Base-by-base conservation (phyloP, 305 asterid species). In the Fraxinus albicans region DNA sequence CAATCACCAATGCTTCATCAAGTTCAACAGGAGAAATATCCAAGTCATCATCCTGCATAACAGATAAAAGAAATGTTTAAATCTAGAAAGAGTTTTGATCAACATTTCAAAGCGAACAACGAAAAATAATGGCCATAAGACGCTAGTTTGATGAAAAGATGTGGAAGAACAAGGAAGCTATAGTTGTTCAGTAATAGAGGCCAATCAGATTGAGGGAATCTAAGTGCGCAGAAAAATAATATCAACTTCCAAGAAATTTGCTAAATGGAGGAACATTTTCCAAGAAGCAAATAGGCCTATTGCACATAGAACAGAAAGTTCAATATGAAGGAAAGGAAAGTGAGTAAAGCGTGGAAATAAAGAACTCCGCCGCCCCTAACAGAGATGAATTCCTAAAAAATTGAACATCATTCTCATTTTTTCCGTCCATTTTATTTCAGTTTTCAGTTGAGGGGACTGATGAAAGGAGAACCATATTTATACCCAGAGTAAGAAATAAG, bases 1-100 rank as follows among this genome's bases (percentile, higher is more conserved):
- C 99, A 87, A 97, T 97, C 87, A 97, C 97, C 93, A 94, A 89
- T 73, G 98, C 94, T 77, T 94, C 99, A 72, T 95, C 98, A 83
- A 94, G 89, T 83, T 93, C 99, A 34, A 92, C 93, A 27, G 98
- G 97, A 53, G 98, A 92, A 76, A 91, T 90, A 80, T 90, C 97
- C 88, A 97, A 87, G 77, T 94, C 99, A 76, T 95, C 99, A 83
- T 94, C 99, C 99, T 97, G 92, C 86, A 83, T 17, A 69, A 50
- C 83, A 72, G 72, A 84, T 80, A 40, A 58, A 81, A 80, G 42
- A 78, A 29, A 23, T 33, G 21, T 70, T 65, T 6, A 53, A 53
- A n/a, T 17, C 21, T 17, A 53, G 21, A 17, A 53, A 53, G 21
- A 15, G 23, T 53, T 53, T 53, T 4, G 63, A 53, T 53, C 21